Evolutionary conservation across 1,139 yeast species (phyloP).

Genomic region (Diutina scorzettiae): DNA sequence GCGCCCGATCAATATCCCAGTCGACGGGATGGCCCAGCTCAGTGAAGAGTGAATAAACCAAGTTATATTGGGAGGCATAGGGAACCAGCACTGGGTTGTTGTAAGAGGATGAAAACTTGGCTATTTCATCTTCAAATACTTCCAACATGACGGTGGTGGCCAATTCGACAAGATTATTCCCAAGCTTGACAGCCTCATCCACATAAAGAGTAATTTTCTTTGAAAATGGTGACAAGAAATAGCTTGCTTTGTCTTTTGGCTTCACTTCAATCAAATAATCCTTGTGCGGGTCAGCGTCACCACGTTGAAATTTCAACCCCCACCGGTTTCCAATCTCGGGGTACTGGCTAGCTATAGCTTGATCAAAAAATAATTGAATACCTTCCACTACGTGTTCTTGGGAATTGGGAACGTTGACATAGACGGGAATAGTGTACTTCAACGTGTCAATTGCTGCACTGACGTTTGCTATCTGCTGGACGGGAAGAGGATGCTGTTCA

Average conservation of each 20-base stretch:
- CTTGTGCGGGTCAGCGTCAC: not conserved
- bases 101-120: not conserved
- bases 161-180: not conserved
- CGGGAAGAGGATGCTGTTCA: not conserved
- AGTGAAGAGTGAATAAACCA: constrained; percentile 48
- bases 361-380: not conserved
- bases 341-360: not conserved
- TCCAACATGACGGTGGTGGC: not conserved
- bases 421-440: constrained; percentile 1
- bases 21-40: constrained; percentile 28
- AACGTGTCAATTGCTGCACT: not conserved
- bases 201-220: not conserved
- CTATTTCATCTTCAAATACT: not conserved
- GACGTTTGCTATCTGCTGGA: not conserved
- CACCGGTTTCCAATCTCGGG: not conserved
- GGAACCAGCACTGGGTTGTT: constrained; percentile 26
- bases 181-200: not conserved
- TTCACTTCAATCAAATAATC: not conserved
- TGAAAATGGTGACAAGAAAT: not conserved
- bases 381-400: constrained; percentile 1
- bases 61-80: constrained; percentile 52
- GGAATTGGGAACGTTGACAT: not conserved
- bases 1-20: constrained; percentile 40
- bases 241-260: not conserved
- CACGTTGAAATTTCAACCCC: not conserved